These are phyloP conservation scores for Microbotryum silenes-acaulis DNA, from an alignment of 1,284 basidiomycete genomes.

Conservation along the genomic window DNA sequence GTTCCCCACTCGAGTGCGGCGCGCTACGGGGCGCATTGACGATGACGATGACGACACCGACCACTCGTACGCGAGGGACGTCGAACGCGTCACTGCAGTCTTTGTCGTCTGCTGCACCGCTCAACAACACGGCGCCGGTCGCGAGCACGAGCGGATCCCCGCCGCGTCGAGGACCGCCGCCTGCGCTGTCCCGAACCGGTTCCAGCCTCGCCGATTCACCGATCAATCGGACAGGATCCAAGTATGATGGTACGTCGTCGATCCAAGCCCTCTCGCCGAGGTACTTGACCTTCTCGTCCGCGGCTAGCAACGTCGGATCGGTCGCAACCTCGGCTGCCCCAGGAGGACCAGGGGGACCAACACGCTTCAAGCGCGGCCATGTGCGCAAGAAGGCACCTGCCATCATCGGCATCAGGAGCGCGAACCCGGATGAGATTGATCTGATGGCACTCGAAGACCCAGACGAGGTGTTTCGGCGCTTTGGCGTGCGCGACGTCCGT, in stretches of 20 bases:
- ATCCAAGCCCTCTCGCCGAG: background rate
- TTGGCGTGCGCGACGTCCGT: constrained; percentile 34
- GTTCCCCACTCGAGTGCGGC: too few species aligned
- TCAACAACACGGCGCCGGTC: too few species aligned
- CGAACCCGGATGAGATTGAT: constrained; percentile 32
- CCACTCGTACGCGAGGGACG: too few species aligned
- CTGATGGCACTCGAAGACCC: constrained; percentile 32
- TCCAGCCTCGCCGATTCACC: background rate
- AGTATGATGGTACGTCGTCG: too few species aligned
- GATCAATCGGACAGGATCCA: background rate
- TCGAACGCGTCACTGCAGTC: too few species aligned
- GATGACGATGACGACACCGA: too few species aligned
- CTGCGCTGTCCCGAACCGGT: background rate
- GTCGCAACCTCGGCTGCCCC: constrained; percentile 11
- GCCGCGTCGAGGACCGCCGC: constrained; percentile 3
- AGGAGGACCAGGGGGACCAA: constrained; percentile 1
- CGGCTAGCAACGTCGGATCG: constrained; percentile 8
- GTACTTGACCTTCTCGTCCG: constrained; percentile 4
- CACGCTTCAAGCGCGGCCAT: constrained; percentile 20
- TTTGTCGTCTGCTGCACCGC: too few species aligned
- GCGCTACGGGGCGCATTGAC: too few species aligned
- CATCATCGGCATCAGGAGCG: background rate
- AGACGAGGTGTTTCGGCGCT: constrained; percentile 32
- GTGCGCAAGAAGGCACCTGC: constrained; percentile 4
- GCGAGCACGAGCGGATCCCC: constrained; percentile 4